Evolutionary conservation across 2,329 filamentous ascomycete species (phyloP).

Genomic region (Fusarium haematococcum): DNA sequence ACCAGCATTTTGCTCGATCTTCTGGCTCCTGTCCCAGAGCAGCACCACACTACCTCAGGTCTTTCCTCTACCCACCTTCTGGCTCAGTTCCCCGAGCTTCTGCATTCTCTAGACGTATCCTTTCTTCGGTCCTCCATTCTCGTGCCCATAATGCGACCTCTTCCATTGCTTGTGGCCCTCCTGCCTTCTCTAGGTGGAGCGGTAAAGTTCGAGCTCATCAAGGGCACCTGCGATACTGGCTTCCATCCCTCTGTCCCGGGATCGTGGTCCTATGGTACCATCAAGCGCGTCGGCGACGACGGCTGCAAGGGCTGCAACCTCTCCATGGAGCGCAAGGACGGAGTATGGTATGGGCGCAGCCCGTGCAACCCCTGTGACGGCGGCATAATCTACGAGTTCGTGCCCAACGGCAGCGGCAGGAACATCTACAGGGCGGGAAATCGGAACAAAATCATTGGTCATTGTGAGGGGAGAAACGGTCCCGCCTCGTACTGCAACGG

Average conservation of each 20-base stretch:
- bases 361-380: background rate
- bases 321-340: background rate
- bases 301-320: background rate
- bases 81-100: background rate
- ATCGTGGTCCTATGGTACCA: background rate
- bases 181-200: background rate
- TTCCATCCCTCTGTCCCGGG: background rate
- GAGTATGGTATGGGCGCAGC: background rate
- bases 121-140: background rate
- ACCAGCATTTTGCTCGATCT: background rate
- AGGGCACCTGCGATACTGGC: background rate
- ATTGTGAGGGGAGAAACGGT: background rate
- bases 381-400: background rate
- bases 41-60: background rate
- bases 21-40: background rate
- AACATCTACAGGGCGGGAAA: background rate
- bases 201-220: conserved; percentile 1
- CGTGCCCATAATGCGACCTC: background rate
- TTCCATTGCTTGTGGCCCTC: background rate
- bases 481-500: background rate
- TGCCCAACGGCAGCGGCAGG: background rate
- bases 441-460: background rate
- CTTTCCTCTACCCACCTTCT: background rate
- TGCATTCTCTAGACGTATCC: background rate
- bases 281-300: background rate